A percentile compares a stretch with the other conserved stretches of the same genome.
Conservation (phyloP, 2,329 filamentous ascomycete species). For the Xylariomycetidae sp. region DNA sequence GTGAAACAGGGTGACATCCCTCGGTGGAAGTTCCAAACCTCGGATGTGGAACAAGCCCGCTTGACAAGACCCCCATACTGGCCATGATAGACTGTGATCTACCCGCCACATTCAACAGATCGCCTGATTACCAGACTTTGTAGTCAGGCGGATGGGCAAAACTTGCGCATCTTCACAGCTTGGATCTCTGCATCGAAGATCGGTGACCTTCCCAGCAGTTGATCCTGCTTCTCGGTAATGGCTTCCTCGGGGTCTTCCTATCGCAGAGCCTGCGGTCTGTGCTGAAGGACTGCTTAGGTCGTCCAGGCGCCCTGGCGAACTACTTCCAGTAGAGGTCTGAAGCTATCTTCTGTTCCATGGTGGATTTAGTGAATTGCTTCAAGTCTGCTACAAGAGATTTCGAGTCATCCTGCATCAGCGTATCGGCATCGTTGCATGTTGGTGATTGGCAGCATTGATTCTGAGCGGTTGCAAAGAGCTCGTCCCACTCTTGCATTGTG, state of each 20-base stretch:
- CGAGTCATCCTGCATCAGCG: conserved; percentile 40
- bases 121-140: too few relatives aligned
- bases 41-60: conserved; percentile 6
- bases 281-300: too few relatives aligned
- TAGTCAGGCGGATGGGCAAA: too few relatives aligned
- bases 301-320: too few relatives aligned
- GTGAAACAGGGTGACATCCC: conserved; percentile 18
- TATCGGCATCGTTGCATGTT: conserved; percentile 34
- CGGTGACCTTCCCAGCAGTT: too few relatives aligned
- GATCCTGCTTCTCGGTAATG: too few relatives aligned
- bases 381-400: conserved; percentile 41
- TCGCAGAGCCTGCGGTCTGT: too few relatives aligned
- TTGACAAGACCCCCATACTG: conserved; percentile 1
- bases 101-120: too few relatives aligned
- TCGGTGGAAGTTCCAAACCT: conserved; percentile 9
- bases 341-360: conserved; percentile 41
- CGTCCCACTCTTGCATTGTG: conserved; percentile 68
- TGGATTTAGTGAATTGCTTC: conserved; percentile 55
- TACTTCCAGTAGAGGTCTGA: conserved; percentile 51
- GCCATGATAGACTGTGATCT: too few relatives aligned
- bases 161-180: too few relatives aligned
- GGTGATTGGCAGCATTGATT: conserved; percentile 53
- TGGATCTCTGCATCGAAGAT: too few relatives aligned
- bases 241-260: too few relatives aligned
- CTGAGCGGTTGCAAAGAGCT: conserved; percentile 58